Evolutionary conservation across 495 filamentous ascomycete species (phyloP), one percentile per base, ranked within the genome.

Genomic region (Xylaria acuta): DNA sequence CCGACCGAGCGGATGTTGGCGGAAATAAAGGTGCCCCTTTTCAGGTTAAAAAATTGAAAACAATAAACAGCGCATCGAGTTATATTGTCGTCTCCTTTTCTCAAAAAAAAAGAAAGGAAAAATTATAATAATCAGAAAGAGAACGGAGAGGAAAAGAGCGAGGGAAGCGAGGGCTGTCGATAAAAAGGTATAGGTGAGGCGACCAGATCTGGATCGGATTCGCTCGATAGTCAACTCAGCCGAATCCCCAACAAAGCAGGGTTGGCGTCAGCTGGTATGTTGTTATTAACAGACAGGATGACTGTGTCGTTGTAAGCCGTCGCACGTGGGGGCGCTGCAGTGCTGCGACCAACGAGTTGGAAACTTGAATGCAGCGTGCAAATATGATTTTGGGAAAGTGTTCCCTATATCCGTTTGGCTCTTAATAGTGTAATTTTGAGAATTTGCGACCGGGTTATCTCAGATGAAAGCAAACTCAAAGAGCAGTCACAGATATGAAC

Each of bases 261-360:
- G 25, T 34, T 60, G 34, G 58, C 58, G 36, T 63, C 60, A 16
- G 41, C 5, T 47, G 41, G 41, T 9, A 5, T 27, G 25, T 34
- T 40, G 14, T n/a, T n/a, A n/a, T 65, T 47, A 49, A 41, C 20
- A 41, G 60, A 38, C 3, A 27, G 38, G 60, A 34, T 64, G 38
- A 64, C 38, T 25, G 36, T 64, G 60, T 64, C 30, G 60, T 20
- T 43, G 60, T 43, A 43, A 64, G 60, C 63, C 40, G 41, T 40
- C 11, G 41, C 41, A 20, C 12, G 27, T 45, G 30, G 63, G 20
- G 62, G 5, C 20, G 25, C 63, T 4, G 16, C 16, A 45, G 30
- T 45, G 40, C 62, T 27, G 40, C 20, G 58, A 38, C 2, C 7
- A 5, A 40, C 8, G 62, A 64, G 40, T 64, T 43, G 22, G 40